Conservation (phyloP, 2,329 filamentous ascomycete genomes). For the Trichophyton mentagrophytes region DNA sequence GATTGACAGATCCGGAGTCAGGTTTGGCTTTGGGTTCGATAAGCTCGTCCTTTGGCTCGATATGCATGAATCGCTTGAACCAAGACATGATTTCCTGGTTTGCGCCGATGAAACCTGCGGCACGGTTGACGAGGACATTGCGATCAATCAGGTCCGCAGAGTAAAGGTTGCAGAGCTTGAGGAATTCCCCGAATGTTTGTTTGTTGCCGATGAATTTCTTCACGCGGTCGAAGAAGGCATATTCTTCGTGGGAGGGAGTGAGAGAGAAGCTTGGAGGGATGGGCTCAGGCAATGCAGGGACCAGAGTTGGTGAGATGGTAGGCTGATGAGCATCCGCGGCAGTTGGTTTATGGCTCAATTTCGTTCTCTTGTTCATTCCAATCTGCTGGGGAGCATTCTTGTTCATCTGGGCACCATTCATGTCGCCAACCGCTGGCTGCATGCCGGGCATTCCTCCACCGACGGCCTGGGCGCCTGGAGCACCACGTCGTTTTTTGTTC, state of each 20-base stretch:
- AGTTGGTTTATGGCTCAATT: slow-evolving; percentile 54
- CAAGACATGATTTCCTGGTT: slow-evolving; percentile 80
- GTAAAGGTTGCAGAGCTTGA: slow-evolving; percentile 94
- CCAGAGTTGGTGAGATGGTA: slow-evolving; percentile 70
- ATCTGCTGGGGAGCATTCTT: slow-evolving; percentile 28
- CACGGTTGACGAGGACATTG: slow-evolving; percentile 68
- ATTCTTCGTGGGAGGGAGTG: slow-evolving; percentile 69
- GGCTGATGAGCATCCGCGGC: slow-evolving; percentile 43
- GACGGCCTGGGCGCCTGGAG: slow-evolving; percentile 32
- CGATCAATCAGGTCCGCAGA: slow-evolving; percentile 85
- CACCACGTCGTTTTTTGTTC: slow-evolving; percentile 70
- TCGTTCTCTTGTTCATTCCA: slow-evolving; percentile 49
- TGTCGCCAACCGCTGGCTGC: slow-evolving; percentile 21
- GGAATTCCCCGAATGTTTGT: slow-evolving; percentile 82
- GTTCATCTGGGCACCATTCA: slow-evolving; percentile 22
- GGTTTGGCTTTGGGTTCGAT: slow-evolving; percentile 67
- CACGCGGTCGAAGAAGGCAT: slow-evolving; percentile 87
- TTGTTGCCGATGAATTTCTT: slow-evolving; percentile 95
- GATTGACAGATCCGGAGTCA: slow-evolving; percentile 65
- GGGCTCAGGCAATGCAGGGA: slow-evolving; percentile 76
- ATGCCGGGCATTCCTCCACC: slow-evolving; percentile 20
- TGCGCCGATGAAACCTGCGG: slow-evolving; percentile 70
- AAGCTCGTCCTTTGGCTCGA: slow-evolving; percentile 59
- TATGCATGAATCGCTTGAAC: slow-evolving; percentile 71
- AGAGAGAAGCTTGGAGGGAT: slow-evolving; percentile 62